A percentile compares a stretch with the other conserved stretches of the same genome.
These are phyloP conservation scores for Quillaja saponaria DNA, from an alignment of 306 rosid genomes.

Conservation along the genomic window DNA sequence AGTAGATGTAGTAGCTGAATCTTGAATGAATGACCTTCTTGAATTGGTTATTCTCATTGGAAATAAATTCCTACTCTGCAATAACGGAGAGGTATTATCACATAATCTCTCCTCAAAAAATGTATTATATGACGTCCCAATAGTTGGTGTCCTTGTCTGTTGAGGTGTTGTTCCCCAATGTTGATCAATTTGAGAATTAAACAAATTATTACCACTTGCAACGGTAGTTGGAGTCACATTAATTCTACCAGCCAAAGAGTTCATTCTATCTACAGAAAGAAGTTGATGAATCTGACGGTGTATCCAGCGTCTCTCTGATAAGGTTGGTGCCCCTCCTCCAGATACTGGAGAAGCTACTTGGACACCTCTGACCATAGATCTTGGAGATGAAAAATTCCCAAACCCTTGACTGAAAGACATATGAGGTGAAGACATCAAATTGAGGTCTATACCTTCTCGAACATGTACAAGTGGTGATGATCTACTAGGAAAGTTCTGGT, in stretches of 20 bases:
- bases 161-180: slow-evolving; percentile 50
- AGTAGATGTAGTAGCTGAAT: slow-evolving; percentile 34
- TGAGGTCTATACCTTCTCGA: slow-evolving; percentile 76
- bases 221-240: slow-evolving; percentile 48
- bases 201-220: slow-evolving; percentile 41
- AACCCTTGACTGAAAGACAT: slow-evolving; percentile 54
- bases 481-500: slow-evolving; percentile 50
- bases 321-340: slow-evolving; percentile 82
- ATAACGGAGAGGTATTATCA: slow-evolving; percentile 46
- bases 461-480: slow-evolving; percentile 41
- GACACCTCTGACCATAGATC: slow-evolving; percentile 52
- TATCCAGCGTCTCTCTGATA: slow-evolving; percentile 73
- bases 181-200: slow-evolving; percentile 52
- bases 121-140: slow-evolving; percentile 53
- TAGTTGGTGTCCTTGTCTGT: slow-evolving; percentile 44
- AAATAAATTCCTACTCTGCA: slow-evolving; percentile 44
- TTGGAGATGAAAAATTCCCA: slow-evolving; percentile 60
- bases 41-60: slow-evolving; percentile 44
- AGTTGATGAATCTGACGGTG: slow-evolving; percentile 79
- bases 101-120: slow-evolving; percentile 65
- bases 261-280: slow-evolving; percentile 53
- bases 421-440: slow-evolving; percentile 61
- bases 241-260: slow-evolving; percentile 42
- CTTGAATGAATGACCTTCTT: slow-evolving; percentile 49
- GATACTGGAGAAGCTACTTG: slow-evolving; percentile 63